Evolutionary conservation across 225 moss, liverwort and hornwort species (phyloP), one percentile per base, ranked within the genome.

Genomic region (Sphagnum tenellum): DNA sequence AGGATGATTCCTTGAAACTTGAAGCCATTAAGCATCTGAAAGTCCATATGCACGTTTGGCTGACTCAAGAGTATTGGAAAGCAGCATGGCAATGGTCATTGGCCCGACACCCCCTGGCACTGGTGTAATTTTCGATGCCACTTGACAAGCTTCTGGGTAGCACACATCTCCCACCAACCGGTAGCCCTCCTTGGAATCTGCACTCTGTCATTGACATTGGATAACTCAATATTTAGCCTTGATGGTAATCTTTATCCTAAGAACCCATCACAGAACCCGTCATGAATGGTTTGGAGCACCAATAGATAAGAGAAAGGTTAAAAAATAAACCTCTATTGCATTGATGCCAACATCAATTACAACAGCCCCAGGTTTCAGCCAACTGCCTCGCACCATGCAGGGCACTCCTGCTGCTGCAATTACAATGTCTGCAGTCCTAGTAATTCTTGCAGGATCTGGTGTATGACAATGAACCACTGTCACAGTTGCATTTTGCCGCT

Each of bases 91-190:
- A 60, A 92, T 87, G 4, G 90, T 98, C 67, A 98, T 92, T 47
- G 92, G 96, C 13, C 92, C 96, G 12, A 98, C 82, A 48, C 96
- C 96, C 70, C 96, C 92, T 46, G 96, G 96, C 52, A 98, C 96
- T 56, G 92, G 96, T 56, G 90, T 87, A 46, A 98, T 90, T 56
- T 85, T 88, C 44, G 86, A 85, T n/a, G 92, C 96, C 59, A 98
- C 92, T 55, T 63, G 75, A 60, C 74, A 55, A 10, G 92, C 96
- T 78, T 98, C 96, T 75, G 92, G 90, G 55, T 81, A 98, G 69
- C 88, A 88, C 10, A 98, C 96, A 45, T 98, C 96, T 54, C 96
- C 96, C 64, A 86, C 88, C 57, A 98, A 86, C 44, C 90, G 84
- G 70, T 81, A 98, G 11, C 92, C 92, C 62, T 85, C 82, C 45